A percentile compares a stretch with the other conserved stretches of the same genome.
Conservation (phyloP, 202 grass and related monocot species). For the Thinopyrum obtusiflorum region DNA sequence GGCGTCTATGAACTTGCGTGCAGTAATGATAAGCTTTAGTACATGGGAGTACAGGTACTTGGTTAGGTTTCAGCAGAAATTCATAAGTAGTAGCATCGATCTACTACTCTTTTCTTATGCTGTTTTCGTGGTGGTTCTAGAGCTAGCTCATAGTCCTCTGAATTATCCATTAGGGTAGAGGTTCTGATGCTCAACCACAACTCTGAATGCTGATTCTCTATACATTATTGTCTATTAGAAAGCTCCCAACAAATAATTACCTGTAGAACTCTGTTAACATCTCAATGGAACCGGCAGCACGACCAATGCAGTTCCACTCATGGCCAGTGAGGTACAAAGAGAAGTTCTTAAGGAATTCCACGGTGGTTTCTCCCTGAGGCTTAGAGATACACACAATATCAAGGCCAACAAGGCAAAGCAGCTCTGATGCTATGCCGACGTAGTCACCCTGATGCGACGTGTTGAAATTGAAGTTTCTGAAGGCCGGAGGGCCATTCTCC, state of each 20-base stretch:
- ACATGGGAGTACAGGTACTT: not conserved
- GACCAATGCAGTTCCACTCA: conserved; percentile 56
- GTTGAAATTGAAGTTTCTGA: conserved; percentile 73
- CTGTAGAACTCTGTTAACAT: conserved; percentile 67
- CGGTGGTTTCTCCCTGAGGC: conserved; percentile 37
- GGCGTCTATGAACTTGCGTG: not conserved
- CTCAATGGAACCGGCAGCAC: not conserved
- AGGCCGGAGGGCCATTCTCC: conserved; percentile 8
- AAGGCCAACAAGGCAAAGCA: conserved; percentile 62
- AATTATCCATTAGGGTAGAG: not conserved
- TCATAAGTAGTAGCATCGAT: not conserved
- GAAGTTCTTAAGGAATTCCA: conserved; percentile 67
- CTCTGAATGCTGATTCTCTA: not conserved
- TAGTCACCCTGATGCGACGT: conserved; percentile 77
- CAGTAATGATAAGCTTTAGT: not conserved
- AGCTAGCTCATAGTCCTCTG: not conserved
- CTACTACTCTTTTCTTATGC: not conserved
- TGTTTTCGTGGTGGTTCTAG: not conserved
- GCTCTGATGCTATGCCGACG: conserved; percentile 74
- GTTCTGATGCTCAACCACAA: not conserved
- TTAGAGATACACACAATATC: conserved; percentile 66
- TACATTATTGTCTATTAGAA: not conserved
- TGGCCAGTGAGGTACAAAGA: conserved; percentile 52
- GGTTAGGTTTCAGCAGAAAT: not conserved
- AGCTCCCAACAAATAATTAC: conserved; percentile 21